Conservation (phyloP, 2,329 filamentous ascomycete species). For the Nannizziopsis arthrosporioides region DNA sequence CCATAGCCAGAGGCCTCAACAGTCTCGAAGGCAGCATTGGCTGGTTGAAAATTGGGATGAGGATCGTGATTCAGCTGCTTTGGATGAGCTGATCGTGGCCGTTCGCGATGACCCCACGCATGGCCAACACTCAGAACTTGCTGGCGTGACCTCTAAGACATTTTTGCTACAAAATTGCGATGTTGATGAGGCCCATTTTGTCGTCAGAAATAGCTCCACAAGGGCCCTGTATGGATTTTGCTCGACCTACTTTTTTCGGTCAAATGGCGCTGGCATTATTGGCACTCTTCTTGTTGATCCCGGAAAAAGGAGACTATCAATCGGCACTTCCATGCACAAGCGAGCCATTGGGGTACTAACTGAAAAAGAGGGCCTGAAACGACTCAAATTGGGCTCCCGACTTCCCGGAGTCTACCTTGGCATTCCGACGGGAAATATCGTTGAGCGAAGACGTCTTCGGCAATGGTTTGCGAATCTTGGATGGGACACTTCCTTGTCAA, state of each 20-base stretch:
- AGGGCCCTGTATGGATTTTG: slow-evolving; percentile 85
- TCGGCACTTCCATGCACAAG: slow-evolving; percentile 80
- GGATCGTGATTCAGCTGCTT: slow-evolving; percentile 58
- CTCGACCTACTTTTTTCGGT: slow-evolving; percentile 68
- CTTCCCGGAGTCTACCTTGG: slow-evolving; percentile 80
- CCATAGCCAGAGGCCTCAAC: slow-evolving; percentile 75
- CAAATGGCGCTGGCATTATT: slow-evolving; percentile 60
- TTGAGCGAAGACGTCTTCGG: slow-evolving; percentile 50
- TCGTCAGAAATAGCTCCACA: slow-evolving; percentile 87
- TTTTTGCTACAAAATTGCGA: slow-evolving; percentile 62
- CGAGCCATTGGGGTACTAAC: slow-evolving; percentile 65
- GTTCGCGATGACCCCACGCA: slow-evolving; percentile 52
- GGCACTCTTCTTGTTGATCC: slow-evolving; percentile 87
- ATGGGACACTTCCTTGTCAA: slow-evolving; percentile 62
- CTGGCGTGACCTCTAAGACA: slow-evolving; percentile 56
- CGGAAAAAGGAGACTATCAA: slow-evolving; percentile 70
- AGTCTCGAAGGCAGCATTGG: slow-evolving; percentile 79
- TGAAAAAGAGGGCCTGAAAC: slow-evolving; percentile 60
- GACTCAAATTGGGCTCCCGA: slow-evolving; percentile 67
- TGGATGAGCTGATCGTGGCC: slow-evolving; percentile 63
- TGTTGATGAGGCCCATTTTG: slow-evolving; percentile 73
- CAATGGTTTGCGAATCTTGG: slow-evolving; percentile 83
- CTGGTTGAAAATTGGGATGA: slow-evolving; percentile 80
- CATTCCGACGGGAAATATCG: slow-evolving; percentile 56
- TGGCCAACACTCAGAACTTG: slow-evolving; percentile 56